Evolutionary conservation across 108 stramenopile genomes (phyloP), one percentile per base, ranked within the genome.

Genomic region (Heterococcus sp.): DNA sequence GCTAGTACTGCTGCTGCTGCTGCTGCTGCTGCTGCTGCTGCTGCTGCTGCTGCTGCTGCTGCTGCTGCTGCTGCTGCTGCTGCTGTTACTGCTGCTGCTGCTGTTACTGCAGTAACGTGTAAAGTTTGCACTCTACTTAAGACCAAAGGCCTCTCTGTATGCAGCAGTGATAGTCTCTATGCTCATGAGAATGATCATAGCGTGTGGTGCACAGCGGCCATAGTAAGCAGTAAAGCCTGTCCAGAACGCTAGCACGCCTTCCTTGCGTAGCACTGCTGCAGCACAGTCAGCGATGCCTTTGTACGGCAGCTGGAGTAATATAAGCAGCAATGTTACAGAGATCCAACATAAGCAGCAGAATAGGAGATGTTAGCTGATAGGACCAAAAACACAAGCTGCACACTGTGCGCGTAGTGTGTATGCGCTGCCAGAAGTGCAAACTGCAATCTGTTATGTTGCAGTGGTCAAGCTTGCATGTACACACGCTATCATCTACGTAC

Each of bases 181-280:
- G 36, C 93, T 93, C 37, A 99, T 89, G 73, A 99, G 85, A 74
- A 97, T 95, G 77, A 97, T 95, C 96, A 99, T 99, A 37, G 98
- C 98, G 89, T 99, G 98, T 31, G 98, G 98, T 31, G 96, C 98
- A 84, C 96, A 96, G 73, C 97, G 89, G 65, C 91, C 93, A 87
- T 96, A 98, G 84, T 96, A 98, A 0, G 98, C 98, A 5, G 90
- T 88, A 84, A 97, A 97, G 63, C 96, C 96, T 71, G 87, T 88
- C 87, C 94, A 98, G 72, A 98, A 94, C 46, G 95, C 94, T n/a
- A 87, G 68, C 26, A 92, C 91, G 32, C 98, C 98, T 76, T 98
- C 98, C 46, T 85, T 86, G 75, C 87, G 75, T 0, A 92, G 65
- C 66, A 96, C 91, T 87, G 94, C 84, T 36, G 85, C n/a, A 29